phyloP scores from a whole-genome alignment of 495 filamentous ascomycete genomes.

The Tuber borchii region DNA sequence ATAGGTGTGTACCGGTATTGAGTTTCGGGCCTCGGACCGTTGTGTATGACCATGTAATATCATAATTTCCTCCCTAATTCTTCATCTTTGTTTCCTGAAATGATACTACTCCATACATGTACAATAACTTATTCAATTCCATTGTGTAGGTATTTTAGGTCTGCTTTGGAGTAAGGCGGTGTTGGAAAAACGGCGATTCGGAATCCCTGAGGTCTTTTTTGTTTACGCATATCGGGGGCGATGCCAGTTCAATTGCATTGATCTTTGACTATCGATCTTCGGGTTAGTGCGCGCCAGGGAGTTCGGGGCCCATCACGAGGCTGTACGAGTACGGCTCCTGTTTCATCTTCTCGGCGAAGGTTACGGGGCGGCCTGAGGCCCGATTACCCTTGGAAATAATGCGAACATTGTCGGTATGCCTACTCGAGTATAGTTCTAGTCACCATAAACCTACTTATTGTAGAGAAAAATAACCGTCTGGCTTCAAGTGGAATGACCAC shows the following conservation, averaged over 20 bases:
- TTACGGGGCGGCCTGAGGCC: not conserved
- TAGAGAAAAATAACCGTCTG: too few relatives aligned
- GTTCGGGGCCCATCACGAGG: not conserved
- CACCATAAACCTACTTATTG: too few relatives aligned
- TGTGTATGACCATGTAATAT: not conserved
- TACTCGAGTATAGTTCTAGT: too few relatives aligned
- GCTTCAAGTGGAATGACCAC: too few relatives aligned
- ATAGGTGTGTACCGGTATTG: not conserved
- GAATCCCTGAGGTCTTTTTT: not conserved
- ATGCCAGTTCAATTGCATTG: not conserved
- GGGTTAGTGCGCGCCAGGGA: not conserved
- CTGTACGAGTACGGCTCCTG: not conserved
- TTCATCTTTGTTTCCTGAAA: not conserved
- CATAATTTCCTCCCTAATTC: not conserved
- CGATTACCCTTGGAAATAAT: not conserved
- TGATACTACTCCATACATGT: not conserved
- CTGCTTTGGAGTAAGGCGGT: not conserved
- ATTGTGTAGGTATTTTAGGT: not conserved
- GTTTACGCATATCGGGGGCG: not conserved
- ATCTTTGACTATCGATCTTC: not conserved
- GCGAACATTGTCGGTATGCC: not conserved
- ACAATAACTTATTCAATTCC: not conserved
- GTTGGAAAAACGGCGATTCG: not conserved
- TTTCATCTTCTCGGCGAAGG: not conserved
- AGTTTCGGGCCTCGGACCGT: not conserved